Conservation (phyloP, 2,329 filamentous ascomycete genomes). For the Clonostachys rhizophaga region DNA sequence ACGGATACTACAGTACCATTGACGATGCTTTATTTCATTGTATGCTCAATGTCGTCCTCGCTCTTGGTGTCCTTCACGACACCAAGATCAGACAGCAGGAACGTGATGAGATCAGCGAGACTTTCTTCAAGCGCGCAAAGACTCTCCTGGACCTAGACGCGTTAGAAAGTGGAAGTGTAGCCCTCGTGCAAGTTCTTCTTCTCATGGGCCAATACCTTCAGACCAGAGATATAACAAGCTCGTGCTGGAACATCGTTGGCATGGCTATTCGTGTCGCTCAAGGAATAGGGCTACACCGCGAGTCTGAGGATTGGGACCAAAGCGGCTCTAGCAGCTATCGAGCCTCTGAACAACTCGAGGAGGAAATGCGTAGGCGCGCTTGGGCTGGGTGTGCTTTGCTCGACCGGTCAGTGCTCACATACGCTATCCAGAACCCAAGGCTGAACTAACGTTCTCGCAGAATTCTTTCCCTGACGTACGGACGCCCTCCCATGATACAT, state of each 20-base stretch:
- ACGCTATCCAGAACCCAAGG: background rate
- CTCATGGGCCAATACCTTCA: conserved; percentile 16
- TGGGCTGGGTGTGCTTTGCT: background rate
- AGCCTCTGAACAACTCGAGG: background rate
- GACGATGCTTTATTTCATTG: conserved; percentile 5
- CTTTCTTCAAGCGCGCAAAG: background rate
- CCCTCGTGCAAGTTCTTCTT: conserved; percentile 14
- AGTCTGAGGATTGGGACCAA: background rate
- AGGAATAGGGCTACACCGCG: conserved; percentile 13
- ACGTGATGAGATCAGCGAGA: background rate
- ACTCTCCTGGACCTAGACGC: background rate
- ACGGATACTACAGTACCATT: background rate
- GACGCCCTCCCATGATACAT: conserved; percentile 1
- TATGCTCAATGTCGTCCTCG: conserved; percentile 14
- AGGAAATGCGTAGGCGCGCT: background rate
- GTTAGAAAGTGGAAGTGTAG: conserved; percentile 6
- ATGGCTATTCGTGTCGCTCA: conserved; percentile 16
- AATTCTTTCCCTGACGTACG: background rate
- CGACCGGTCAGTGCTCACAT: background rate
- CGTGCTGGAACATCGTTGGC: conserved; percentile 15
- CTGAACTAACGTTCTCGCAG: background rate
- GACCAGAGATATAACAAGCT: conserved; percentile 10
- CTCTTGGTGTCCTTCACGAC: conserved; percentile 11
- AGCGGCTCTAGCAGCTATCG: background rate
- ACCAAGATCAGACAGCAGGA: background rate